Evolutionary conservation across 2,329 filamentous ascomycete genomes (phyloP).

Genomic region (Aschersonia sp.): DNA sequence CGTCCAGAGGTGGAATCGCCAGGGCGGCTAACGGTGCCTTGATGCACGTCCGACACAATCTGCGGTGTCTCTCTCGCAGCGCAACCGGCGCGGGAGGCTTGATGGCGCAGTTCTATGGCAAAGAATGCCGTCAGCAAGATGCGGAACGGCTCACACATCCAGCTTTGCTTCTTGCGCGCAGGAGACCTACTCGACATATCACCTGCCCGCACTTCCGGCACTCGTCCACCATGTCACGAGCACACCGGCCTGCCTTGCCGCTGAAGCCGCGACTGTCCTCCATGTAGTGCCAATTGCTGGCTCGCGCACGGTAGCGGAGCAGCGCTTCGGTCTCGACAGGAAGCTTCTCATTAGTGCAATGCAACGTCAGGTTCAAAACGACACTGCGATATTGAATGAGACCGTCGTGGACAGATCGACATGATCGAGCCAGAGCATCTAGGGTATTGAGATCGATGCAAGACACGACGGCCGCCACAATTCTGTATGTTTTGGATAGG

Average conservation of each 20-base stretch:
- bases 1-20: conserved; percentile 26
- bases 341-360: conserved; percentile 58
- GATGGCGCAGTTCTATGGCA: conserved; percentile 66
- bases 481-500: conserved; percentile 31
- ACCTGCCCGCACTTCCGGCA: conserved; percentile 65
- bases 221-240: conserved; percentile 71
- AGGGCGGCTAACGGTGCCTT: conserved; percentile 52
- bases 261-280: conserved; percentile 36
- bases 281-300: conserved; percentile 44
- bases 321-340: conserved; percentile 40
- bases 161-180: background rate
- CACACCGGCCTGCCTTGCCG: conserved; percentile 65
- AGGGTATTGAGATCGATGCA: conserved; percentile 78
- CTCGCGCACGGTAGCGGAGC: conserved; percentile 40
- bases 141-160: background rate
- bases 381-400: conserved; percentile 66
- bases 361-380: conserved; percentile 61
- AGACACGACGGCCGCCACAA: conserved; percentile 60
- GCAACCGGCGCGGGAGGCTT: conserved; percentile 59
- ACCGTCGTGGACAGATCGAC: conserved; percentile 62
- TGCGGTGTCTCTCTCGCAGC: conserved; percentile 62
- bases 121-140: conserved; percentile 2
- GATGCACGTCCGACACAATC: conserved; percentile 64
- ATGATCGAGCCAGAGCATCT: conserved; percentile 69
- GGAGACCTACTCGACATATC: conserved; percentile 60